Evolutionary conservation across 2,329 filamentous ascomycete species (phyloP), one percentile per base, ranked within the genome.

Genomic region (Neoascochyta sp.): DNA sequence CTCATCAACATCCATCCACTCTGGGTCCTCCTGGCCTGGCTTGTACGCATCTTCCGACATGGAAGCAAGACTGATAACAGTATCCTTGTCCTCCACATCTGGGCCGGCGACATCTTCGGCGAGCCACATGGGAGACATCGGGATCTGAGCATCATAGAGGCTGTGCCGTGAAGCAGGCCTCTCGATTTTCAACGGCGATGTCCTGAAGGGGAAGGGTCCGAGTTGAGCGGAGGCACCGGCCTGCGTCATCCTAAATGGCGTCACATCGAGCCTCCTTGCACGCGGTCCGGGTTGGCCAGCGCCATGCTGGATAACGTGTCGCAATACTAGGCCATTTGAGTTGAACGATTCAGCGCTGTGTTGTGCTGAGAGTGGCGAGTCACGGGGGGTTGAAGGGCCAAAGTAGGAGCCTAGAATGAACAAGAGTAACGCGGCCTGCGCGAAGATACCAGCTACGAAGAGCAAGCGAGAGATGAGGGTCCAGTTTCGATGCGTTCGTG

Each of bases 31-130:
- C 4, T 34, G 48, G 11, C 52, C 52, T 9, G 50, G 47, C 26
- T 60, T 60, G 34, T 62, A 60, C 12, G 58, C 58, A 36, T 62
- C 51, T 27, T 62, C 57, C 9, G 57, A 59, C 57, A 62, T 62
- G 22, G 51, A 52, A 14, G 58, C 58, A 27, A 62, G 54, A 24
- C 49, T 56, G 28, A 62, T 42, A 15, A 60, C 26, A 2, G 57
- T 60, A 14, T 52, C 45, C 33, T 60, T 62, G 29, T 60, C 55
- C 32, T 44, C 41, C 6, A 62, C 41, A 32, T 60, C 47, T 3
- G 58, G 58, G 13, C 52, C 58, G 9, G 40, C 36, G 9, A 58
- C 33, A 20, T 59, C 47, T 29, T 60, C 45, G 4, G 51, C 45
- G 10, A 50, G 32, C 54, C 54, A 60, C 18, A 52, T 36, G 8